Percentiles rank a stretch among this genome's conserved stretches.
phyloP scores from a whole-genome alignment of 192 early-diverging fungal genomes.

The Backusella macrospora region DNA sequence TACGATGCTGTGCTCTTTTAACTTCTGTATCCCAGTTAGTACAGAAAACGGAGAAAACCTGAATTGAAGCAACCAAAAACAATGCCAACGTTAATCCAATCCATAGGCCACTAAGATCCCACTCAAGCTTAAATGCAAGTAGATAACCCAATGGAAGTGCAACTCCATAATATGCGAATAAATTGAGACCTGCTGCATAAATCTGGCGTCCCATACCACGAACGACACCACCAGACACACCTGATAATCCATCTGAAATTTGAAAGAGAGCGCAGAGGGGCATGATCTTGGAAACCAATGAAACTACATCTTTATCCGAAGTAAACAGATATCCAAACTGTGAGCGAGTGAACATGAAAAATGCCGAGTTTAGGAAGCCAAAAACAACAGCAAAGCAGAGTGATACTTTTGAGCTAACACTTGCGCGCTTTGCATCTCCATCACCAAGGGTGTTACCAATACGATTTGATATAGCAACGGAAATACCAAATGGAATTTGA shows the following conservation, averaged over 20 bases:
- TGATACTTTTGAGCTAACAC: constrained; percentile 49
- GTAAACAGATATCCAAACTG: constrained; percentile 73
- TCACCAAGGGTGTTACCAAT: constrained; percentile 79
- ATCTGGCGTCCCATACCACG: constrained; percentile 80
- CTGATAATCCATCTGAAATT: constrained; percentile 65
- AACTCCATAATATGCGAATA: constrained; percentile 67
- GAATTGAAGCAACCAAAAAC: constrained; percentile 20
- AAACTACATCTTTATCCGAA: constrained; percentile 67
- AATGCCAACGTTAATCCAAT: constrained; percentile 53
- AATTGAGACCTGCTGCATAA: constrained; percentile 57
- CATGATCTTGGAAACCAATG: constrained; percentile 70
- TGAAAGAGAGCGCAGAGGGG: constrained; percentile 81
- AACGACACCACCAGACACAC: constrained; percentile 67
- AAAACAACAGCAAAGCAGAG: constrained; percentile 57
- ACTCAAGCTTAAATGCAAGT: constrained; percentile 55
- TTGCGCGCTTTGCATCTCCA: constrained; percentile 48
- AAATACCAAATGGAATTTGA: constrained; percentile 79
- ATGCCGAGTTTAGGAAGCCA: constrained; percentile 52
- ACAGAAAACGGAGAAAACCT: constrained; percentile 26
- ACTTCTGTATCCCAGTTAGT: constrained; percentile 37
- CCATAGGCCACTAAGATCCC: constrained; percentile 72
- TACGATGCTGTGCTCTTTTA: constrained; percentile 14
- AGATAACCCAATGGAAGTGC: constrained; percentile 64
- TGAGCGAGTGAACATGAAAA: constrained; percentile 54
- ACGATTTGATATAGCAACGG: constrained; percentile 79